These are phyloP conservation scores for Cytidiella melzeri DNA, from an alignment of 768 basidiomycete species.

Conservation along the genomic window DNA sequence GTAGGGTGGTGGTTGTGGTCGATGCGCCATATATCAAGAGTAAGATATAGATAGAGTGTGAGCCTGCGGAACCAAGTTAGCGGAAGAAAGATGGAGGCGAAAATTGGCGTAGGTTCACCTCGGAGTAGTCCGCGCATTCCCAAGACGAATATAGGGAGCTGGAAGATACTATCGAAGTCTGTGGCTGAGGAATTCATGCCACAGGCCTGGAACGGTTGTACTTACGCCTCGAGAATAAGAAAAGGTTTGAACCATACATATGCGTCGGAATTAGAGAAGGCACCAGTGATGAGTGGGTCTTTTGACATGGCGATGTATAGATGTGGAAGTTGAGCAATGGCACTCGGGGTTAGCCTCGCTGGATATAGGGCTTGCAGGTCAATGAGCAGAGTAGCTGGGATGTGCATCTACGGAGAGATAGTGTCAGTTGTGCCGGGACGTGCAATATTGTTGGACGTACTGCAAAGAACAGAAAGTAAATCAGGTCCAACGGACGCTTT, in stretches of 20 bases:
- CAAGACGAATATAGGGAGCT: constrained; percentile 74
- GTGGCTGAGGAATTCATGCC: not conserved
- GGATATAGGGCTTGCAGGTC: constrained; percentile 70
- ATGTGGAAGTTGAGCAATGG: constrained; percentile 37
- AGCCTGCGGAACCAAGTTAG: constrained; percentile 30
- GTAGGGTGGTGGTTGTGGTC: constrained; percentile 69
- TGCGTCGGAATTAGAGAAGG: constrained; percentile 26
- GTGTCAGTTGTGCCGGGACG: not conserved
- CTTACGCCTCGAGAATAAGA: constrained; percentile 55
- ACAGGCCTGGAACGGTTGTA: not conserved
- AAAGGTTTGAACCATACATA: constrained; percentile 64
- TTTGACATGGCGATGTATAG: constrained; percentile 53
- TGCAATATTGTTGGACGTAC: constrained; percentile 32
- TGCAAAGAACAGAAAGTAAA: constrained; percentile 69
- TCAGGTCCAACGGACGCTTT: constrained; percentile 54
- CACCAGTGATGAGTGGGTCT: constrained; percentile 61
- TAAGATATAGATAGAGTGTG: constrained; percentile 49
- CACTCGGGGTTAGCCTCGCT: constrained; percentile 38
- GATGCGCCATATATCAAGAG: constrained; percentile 73
- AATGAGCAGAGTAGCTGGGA: constrained; percentile 61
- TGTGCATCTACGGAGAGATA: constrained; percentile 43
- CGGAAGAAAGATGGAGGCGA: not conserved
- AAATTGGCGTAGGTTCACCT: constrained; percentile 29
- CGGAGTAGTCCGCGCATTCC: constrained; percentile 55
- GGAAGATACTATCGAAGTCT: constrained; percentile 44